Evolutionary conservation across 2,329 filamentous ascomycete genomes (phyloP), one percentile per base, ranked within the genome.

Genomic region (Epichloe uncinata): DNA sequence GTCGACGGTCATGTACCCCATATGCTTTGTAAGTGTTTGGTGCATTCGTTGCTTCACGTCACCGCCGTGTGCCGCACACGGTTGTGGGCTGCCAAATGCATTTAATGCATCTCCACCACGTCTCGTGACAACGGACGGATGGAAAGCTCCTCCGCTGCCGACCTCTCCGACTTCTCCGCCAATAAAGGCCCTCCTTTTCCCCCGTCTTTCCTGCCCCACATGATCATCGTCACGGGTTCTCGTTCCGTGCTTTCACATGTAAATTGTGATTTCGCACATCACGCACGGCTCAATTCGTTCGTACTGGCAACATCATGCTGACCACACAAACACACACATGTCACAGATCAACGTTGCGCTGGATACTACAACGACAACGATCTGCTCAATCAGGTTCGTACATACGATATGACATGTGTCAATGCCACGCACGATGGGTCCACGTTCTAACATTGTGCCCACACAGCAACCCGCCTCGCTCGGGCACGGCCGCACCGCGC

Each of bases 1-100:
- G 55, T 64, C 44, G 69, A 74, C 41, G 66, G 65, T 59, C 73
- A 74, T 56, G 66, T 71, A 51, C 68, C 72, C 56, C 70, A 73
- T 60, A 64, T 72, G 58, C 64, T 73, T 55, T 72, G 73, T 75
- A 69, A 70, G 72, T 69, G 52, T 56, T 18, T 33, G 15, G 22
- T 26, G 4, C 22, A 7, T n/a, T n/a, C n/a, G n/a, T n/a, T n/a
- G n/a, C n/a, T n/a, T n/a, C n/a, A n/a, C n/a, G n/a, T n/a, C n/a
- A n/a, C n/a, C n/a, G n/a, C n/a, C n/a, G n/a, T n/a, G n/a, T n/a
- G n/a, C n/a, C n/a, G n/a, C n/a, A n/a, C n/a, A n/a, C n/a, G n/a
- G n/a, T n/a, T n/a, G n/a, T n/a, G n/a, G n/a, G n/a, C n/a, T n/a
- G n/a, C n/a, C n/a, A n/a, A n/a, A n/a, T n/a, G n/a, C n/a, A n/a